Base-by-base conservation (phyloP, 768 basidiomycete genomes). In the Suillus occidentalis region DNA sequence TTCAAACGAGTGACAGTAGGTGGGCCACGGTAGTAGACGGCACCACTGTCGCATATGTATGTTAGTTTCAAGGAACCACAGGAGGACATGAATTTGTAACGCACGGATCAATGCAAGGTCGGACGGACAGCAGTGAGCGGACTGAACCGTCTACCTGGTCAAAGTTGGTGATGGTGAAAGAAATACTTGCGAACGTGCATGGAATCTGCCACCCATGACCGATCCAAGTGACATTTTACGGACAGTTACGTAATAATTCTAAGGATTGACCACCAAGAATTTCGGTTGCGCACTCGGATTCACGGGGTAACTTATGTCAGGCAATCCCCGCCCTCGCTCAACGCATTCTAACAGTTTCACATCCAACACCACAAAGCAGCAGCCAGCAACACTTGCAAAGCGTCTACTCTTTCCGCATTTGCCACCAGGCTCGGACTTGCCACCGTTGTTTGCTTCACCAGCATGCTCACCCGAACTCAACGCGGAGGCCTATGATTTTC, bases 341-440 rank as follows among this genome's bases (percentile, higher is more conserved):
- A 47, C 72, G 5, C 47, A 68, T 50, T 77, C 75, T 55, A 53
- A 53, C 18, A 53, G 52, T 20, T 66, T 68, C 7, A 34, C 64
- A 2, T 76, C 76, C 28, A 69, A 60, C 10, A 47, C 47, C 53
- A 69, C 65, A 16, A 62, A 14, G 6, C 40, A 40, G 5, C 77
- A 60, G 13, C 80, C 72, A 36, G 71, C 77, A 4, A 76, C 80
- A 31, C 80, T 87, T 36, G 78, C 85, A 1, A 78, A 79, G 61
- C 87, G 90, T 20, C 84, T 91, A 13, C 83, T 91, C 58, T 91
- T 92, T 72, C 89, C 88, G 8, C 68, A 82, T 14, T 76, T 83
- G 34, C 72, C 75, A 6, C 75, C 80, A 34, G 75, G 81, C 31
- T 66, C 79, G 12, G 80, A 81, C 60, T 75, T 85, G 20, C 88